These are phyloP conservation scores for Spizellomyces sp. DNA, from an alignment of 192 early-diverging fungal species.

Conservation along the genomic window DNA sequence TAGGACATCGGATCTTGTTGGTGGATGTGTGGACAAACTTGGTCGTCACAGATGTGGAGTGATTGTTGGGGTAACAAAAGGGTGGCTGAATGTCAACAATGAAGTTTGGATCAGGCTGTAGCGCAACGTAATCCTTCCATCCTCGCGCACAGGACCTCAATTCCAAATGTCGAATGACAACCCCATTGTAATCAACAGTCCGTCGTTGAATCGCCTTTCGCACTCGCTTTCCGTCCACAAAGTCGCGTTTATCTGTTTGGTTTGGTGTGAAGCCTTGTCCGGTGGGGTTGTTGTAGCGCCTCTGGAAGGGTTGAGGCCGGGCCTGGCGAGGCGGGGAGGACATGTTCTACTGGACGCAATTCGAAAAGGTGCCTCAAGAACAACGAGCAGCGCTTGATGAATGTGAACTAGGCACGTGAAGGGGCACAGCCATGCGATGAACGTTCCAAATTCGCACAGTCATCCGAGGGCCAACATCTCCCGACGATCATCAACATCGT, in stretches of 20 bases:
- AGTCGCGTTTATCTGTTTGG: slow-evolving; percentile 2
- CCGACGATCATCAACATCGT: no score
- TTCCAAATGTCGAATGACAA: slow-evolving; percentile 76
- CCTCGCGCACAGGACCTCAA: slow-evolving; percentile 41
- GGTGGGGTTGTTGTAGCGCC: not conserved
- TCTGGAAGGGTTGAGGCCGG: not conserved
- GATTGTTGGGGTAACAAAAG: slow-evolving; percentile 66
- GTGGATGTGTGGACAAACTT: slow-evolving; percentile 90
- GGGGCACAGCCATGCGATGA: no score
- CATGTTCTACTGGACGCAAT: no score
- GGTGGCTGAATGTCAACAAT: slow-evolving; percentile 72
- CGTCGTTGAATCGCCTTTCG: slow-evolving; percentile 88
- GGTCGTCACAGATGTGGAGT: slow-evolving; percentile 73
- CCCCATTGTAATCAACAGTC: slow-evolving; percentile 92
- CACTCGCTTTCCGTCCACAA: slow-evolving; percentile 74
- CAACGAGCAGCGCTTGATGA: no score
- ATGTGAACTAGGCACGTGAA: no score
- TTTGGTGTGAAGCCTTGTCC: not conserved
- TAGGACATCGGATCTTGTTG: slow-evolving; percentile 89
- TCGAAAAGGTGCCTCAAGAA: no score
- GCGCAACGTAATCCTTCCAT: slow-evolving; percentile 54
- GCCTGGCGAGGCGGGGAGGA: no score
- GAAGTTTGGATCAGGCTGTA: slow-evolving; percentile 76
- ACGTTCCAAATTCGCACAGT: no score
- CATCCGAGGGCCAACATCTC: no score